phyloP scores from a whole-genome alignment of 2,329 filamentous ascomycete genomes.

The Nakataea oryzae region DNA sequence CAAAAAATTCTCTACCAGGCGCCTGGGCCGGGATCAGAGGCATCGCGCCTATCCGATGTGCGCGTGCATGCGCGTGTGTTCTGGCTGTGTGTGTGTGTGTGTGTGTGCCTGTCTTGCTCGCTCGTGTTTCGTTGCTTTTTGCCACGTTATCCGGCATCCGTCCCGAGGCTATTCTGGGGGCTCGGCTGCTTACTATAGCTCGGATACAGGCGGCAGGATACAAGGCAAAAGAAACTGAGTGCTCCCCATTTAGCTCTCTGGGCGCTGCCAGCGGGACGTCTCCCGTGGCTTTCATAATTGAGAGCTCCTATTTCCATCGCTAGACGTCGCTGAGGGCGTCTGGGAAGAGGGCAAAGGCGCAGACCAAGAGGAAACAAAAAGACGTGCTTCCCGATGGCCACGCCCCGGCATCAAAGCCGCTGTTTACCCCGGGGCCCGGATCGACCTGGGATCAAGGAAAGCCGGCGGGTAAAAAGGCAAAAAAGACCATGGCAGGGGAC shows the following conservation, averaged over 20 bases:
- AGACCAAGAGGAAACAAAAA: background rate
- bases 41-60: no score
- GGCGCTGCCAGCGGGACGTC: no score
- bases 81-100: background rate
- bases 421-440: background rate
- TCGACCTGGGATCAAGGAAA: background rate
- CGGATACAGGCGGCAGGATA: background rate
- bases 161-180: background rate
- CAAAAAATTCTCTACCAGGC: background rate
- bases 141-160: background rate
- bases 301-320: background rate
- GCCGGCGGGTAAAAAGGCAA: background rate
- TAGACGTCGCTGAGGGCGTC: no score
- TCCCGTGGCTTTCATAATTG: background rate
- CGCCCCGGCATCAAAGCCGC: background rate
- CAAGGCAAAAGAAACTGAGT: background rate
- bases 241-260: background rate
- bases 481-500: background rate
- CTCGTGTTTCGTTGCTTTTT: background rate
- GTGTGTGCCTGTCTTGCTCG: background rate
- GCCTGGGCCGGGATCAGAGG: background rate
- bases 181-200: background rate
- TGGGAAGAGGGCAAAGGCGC: no score
- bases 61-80: background rate
- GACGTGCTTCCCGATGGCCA: background rate